Evolutionary conservation across 345 rosid genomes (phyloP), one percentile per base, ranked within the genome.

Genomic region (Crucihimalaya himalaica): DNA sequence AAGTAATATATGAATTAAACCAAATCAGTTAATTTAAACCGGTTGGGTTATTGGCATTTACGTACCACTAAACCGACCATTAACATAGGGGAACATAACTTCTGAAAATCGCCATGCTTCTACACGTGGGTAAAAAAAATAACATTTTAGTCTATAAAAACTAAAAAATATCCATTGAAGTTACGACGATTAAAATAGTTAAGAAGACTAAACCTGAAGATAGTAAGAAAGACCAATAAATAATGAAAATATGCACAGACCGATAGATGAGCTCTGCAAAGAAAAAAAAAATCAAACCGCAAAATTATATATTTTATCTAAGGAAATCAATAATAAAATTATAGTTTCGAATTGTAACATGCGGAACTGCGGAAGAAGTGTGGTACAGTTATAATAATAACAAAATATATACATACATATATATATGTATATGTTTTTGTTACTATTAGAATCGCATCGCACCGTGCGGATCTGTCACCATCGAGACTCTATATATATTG

Each of bases 1-100:
- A 45, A 29, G 4, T 28, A 18, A 13, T 28, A 7, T 50, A 21
- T 28, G 5, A 29, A 25, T 7, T 39, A 21, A 54, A 20, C 25
- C 46, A 45, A 46, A 56, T 14, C 19, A 3, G 10, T 3, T 11
- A 37, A 10, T 37, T 0, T 37, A 37, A 37, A 37, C 40, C 40
- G 40, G 14, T 37, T 35, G 35, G 13, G 5, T 4, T 1, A 43
- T 43, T 43, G 48, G 20, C 29, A 58, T 11, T 42, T 50, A 63
- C 76, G 60, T 83, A 85, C 92, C 85, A 81, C 7, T 52, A 81
- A 40, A 51, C 86, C 86, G 3, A 70, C 66, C 14, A 81, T 68
- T 20, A 69, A 62, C 62, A 87, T 8, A 68, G 79, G 47, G 2
- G 86, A 75, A 37, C 82, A 69, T 62, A 75, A 18, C 27, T 80